These are phyloP conservation scores for Aspergillus conjunctus DNA, from an alignment of 495 filamentous ascomycete genomes.

Conservation along the genomic window DNA sequence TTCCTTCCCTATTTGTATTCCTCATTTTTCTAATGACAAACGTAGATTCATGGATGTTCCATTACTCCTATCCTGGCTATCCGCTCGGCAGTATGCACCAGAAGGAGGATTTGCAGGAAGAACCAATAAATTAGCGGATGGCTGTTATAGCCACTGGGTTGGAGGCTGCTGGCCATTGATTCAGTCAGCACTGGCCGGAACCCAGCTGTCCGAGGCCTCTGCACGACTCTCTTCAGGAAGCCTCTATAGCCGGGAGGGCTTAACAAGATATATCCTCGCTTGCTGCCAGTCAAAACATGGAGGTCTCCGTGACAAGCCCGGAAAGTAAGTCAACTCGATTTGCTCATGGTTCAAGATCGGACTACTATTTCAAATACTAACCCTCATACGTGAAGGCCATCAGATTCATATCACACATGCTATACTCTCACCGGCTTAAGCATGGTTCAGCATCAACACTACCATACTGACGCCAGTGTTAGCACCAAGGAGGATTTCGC, in stretches of 20 bases:
- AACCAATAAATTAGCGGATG: conserved; percentile 98
- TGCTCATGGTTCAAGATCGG: neutral
- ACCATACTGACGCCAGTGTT: conserved; percentile 52
- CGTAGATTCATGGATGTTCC: conserved; percentile 75
- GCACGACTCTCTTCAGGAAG: conserved; percentile 36
- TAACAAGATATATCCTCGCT: conserved; percentile 82
- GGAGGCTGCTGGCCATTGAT: conserved; percentile 91
- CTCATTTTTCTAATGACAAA: conserved; percentile 22
- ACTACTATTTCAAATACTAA: conserved; percentile 3
- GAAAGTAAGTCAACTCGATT: conserved; percentile 62
- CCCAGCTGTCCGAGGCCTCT: conserved; percentile 30
- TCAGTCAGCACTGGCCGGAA: conserved; percentile 71
- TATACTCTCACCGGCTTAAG: conserved; percentile 89
- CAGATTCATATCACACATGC: conserved; percentile 89
- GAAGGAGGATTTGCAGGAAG: conserved; percentile 91
- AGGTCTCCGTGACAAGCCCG: conserved; percentile 91
- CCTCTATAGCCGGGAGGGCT: conserved; percentile 80
- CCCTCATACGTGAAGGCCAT: conserved; percentile 48
- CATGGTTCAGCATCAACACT: conserved; percentile 74
- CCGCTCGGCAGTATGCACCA: conserved; percentile 83
- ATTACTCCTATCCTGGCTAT: conserved; percentile 80
- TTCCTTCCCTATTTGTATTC: conserved; percentile 8
- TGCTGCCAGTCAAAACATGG: conserved; percentile 82
- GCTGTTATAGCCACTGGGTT: conserved; percentile 97
- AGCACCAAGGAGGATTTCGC: conserved; percentile 39